Percentiles rank a stretch among this genome's conserved stretches.
phyloP scores from a whole-genome alignment of 805 yeast species.

The Candida montana region DNA sequence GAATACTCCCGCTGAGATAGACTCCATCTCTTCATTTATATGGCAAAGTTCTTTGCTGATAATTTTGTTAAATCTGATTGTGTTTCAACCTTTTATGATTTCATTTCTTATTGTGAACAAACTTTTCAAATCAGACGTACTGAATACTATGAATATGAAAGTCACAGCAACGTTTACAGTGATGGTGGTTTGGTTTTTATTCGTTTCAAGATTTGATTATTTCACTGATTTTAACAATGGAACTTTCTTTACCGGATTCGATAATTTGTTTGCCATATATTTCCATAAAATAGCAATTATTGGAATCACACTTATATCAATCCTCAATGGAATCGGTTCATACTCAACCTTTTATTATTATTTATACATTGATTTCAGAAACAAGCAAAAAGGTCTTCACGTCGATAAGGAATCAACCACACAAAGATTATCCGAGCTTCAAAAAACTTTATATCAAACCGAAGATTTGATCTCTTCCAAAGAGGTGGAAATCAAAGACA shows the following conservation, averaged over 20 bases:
- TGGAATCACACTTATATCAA: conserved; percentile 24
- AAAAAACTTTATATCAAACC: conserved; percentile 15
- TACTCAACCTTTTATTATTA: conserved; percentile 24
- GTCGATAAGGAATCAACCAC: conserved; percentile 1
- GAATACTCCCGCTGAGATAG: conserved; percentile 5
- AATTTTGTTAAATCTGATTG: conserved; percentile 11
- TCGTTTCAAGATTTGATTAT: conserved; percentile 16
- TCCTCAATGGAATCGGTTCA: conserved; percentile 25
- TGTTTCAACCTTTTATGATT: conserved; percentile 19
- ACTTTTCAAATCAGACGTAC: conserved; percentile 11
- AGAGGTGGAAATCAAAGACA: conserved; percentile 11
- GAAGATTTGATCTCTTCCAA: conserved; percentile 17
- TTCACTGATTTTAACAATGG: conserved; percentile 19
- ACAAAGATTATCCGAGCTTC: conserved; percentile 10
- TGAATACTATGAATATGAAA: conserved; percentile 11
- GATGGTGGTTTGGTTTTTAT: conserved; percentile 15
- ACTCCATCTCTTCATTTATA: background rate
- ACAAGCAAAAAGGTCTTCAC: background rate
- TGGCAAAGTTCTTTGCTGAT: conserved; percentile 12
- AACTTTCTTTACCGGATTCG: conserved; percentile 5
- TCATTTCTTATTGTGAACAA: conserved; percentile 16
- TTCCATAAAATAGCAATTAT: conserved; percentile 20
- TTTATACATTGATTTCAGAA: conserved; percentile 11
- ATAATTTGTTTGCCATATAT: conserved; percentile 10
- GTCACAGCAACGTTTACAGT: conserved; percentile 1